phyloP scores from a whole-genome alignment of 2,329 filamentous ascomycete genomes.

The Verticillium nubilum region DNA sequence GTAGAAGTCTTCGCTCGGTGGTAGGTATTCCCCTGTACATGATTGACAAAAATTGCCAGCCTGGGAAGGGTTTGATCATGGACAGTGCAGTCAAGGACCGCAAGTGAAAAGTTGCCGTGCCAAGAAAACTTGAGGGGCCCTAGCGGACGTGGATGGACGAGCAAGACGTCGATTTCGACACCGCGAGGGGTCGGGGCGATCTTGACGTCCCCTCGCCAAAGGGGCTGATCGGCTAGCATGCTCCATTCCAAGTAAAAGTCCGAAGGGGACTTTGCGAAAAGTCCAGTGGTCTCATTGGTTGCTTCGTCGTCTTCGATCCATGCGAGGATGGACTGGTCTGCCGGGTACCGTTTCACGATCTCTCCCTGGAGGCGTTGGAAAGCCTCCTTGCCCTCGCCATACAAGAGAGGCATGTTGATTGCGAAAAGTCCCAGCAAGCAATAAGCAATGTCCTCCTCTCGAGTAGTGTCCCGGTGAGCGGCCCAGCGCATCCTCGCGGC shows the following conservation, averaged over 20 bases:
- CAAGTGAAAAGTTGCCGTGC: neutral
- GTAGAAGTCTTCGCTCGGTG: neutral
- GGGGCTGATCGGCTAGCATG: neutral
- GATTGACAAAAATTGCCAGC: neutral
- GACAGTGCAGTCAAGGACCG: neutral
- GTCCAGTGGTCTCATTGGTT: neutral
- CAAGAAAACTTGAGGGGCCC: too few relatives aligned
- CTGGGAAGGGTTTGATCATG: neutral
- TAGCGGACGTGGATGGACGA: neutral
- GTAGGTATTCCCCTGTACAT: neutral
- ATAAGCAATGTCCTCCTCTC: slow-evolving; percentile 16
- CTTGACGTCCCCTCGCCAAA: neutral
- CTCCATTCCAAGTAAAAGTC: neutral
- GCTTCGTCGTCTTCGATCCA: slow-evolving; percentile 2
- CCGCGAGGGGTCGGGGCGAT: neutral
- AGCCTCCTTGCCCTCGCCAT: slow-evolving; percentile 16
- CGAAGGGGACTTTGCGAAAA: neutral
- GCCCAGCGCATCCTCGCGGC: slow-evolving; percentile 21
- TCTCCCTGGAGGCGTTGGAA: slow-evolving; percentile 17
- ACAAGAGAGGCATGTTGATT: slow-evolving; percentile 19
- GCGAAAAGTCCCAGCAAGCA: slow-evolving; percentile 18
- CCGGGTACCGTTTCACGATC: slow-evolving; percentile 17
- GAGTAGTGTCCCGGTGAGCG: slow-evolving; percentile 10
- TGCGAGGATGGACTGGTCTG: slow-evolving; percentile 29
- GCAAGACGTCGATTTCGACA: neutral